Conservation (phyloP, 2,329 filamentous ascomycete genomes). For the Penicillium sp. region DNA sequence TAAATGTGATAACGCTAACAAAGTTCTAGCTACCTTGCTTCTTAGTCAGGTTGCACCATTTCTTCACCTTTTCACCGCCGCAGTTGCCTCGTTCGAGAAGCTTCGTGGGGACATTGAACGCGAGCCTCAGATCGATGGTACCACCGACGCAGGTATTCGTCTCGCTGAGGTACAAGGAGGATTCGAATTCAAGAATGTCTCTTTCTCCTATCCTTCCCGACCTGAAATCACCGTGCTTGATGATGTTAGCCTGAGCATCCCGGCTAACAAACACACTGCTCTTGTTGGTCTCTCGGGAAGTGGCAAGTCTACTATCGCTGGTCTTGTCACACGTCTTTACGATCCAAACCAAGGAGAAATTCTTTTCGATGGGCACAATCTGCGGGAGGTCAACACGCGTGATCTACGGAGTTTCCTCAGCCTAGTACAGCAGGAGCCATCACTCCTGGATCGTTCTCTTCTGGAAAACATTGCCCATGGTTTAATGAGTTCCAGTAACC, state of each 20-base stretch:
- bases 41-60: constrained; percentile 46
- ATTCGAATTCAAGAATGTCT: constrained; percentile 42
- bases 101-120: constrained; percentile 63
- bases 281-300: constrained; percentile 60
- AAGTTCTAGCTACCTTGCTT: constrained; percentile 36
- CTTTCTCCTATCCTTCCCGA: constrained; percentile 38
- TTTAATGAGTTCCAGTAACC: constrained; percentile 41
- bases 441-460: constrained; percentile 27
- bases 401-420: constrained; percentile 28
- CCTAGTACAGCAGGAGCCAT: constrained; percentile 29
- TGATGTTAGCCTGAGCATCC: constrained; percentile 28
- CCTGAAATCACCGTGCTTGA: constrained; percentile 34
- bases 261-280: constrained; percentile 56
- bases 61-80: constrained; percentile 53
- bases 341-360: constrained; percentile 66
- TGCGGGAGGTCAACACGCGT: constrained; percentile 59
- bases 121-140: constrained; percentile 51
- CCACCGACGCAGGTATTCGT: constrained; percentile 24
- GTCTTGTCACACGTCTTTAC: constrained; percentile 66
- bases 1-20: constrained; percentile 12
- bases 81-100: constrained; percentile 60
- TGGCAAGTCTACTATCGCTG: constrained; percentile 69
- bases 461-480: constrained; percentile 46
- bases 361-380: constrained; percentile 65
- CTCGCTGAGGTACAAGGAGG: constrained; percentile 31